Base-by-base conservation (phyloP, 805 yeast genomes). In the Wickerhamomyces ciferrii region DNA sequence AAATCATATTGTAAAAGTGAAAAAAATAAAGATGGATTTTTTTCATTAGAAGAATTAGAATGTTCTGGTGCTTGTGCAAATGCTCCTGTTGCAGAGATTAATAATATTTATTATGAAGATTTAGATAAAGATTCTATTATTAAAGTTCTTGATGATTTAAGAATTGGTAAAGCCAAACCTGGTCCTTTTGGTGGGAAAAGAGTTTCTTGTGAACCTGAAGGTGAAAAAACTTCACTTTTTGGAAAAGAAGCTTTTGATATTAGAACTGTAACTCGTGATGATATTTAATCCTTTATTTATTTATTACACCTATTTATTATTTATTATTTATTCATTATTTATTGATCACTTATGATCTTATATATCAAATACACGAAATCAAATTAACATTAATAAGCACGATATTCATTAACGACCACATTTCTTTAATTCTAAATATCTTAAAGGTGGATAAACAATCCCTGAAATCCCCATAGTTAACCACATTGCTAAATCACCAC, bases 11-110 rank as follows among this genome's bases (percentile, higher is more conserved):
- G 78, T 56, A 74, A 87, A 52, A 71, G 77, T 48, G 81, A 87
- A 64, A 87, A 91, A 44, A 84, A 92, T 29, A 61, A 68, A 14
- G 95, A 88, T 68, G 81, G 81, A 34, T 67, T 83, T 54, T 87
- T 87, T 73, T 85, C 95, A 17, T 69, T 87, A 52, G 87, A 86
- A 59, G 96, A 87, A 66, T 96, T 87, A 52, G 96, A 87, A 69
- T 87, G 96, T 69, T 78, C 87, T 43, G 96, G 96, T 48, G 96
- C 96, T 3, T 87, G 96, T 74, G 90, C 87, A 43, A 87, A 87
- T 65, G 96, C 87, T 8, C 96, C 96, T 45, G 87, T 87, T 88
- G 72, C 88, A 46, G 95, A 87, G 50, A 70, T 87, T 44, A 87
- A 86, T 66, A 96, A 87, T 67, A 90, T 84, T 62, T 87, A 72